Percentiles rank a stretch among this genome's conserved stretches.
These are phyloP conservation scores for Beauveria rudraprayagi DNA, from an alignment of 2,329 filamentous ascomycete genomes.

Conservation along the genomic window DNA sequence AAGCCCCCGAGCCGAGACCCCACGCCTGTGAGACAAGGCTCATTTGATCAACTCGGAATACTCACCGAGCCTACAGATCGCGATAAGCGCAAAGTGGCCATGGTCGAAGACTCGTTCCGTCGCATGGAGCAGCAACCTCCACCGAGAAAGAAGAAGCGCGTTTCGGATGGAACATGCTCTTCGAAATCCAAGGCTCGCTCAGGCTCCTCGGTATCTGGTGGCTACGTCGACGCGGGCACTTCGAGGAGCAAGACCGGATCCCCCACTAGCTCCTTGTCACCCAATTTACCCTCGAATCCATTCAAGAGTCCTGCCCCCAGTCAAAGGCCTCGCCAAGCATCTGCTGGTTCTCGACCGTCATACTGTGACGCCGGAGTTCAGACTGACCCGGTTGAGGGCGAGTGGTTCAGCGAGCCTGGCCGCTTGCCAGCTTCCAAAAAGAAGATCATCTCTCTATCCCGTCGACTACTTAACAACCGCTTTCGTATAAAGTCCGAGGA, in stretches of 20 bases:
- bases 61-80: conserved; percentile 57
- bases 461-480: conserved; percentile 42
- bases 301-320: conserved; percentile 16
- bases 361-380: conserved; percentile 47
- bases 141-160: conserved; percentile 53
- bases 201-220: conserved; percentile 27
- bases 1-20: conserved; percentile 60
- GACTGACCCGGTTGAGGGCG: conserved; percentile 45
- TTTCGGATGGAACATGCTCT: conserved; percentile 44
- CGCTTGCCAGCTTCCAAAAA: conserved; percentile 34
- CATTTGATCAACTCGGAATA: conserved; percentile 51
- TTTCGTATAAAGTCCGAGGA: conserved; percentile 35
- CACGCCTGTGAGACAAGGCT: conserved; percentile 53
- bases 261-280: conserved; percentile 35
- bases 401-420: conserved; percentile 39
- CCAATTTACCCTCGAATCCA: conserved; percentile 22
- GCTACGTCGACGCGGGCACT: conserved; percentile 46
- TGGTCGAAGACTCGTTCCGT: conserved; percentile 56
- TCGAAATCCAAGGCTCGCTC: conserved; percentile 33
- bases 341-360: conserved; percentile 29
- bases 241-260: conserved; percentile 47
- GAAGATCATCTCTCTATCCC: conserved; percentile 45
- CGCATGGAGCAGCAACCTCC: conserved; percentile 52
- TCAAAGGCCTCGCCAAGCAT: conserved; percentile 29
- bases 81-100: conserved; percentile 59